phyloP scores from a whole-genome alignment of 2,329 filamentous ascomycete genomes.

The Gaeumannomyces tritici region DNA sequence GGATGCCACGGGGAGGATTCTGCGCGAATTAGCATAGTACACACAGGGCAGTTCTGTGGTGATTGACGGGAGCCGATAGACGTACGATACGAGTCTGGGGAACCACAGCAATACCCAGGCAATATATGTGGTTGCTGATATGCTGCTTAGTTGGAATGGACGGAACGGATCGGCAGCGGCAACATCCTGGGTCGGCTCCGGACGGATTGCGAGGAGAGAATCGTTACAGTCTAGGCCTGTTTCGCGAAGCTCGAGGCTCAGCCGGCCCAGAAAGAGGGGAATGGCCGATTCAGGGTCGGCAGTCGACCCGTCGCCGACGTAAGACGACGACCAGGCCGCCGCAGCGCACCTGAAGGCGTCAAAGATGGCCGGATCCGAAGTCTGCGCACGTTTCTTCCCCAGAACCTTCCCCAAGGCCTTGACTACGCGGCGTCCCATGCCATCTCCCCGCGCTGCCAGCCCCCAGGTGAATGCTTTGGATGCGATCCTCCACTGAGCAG shows the following conservation, averaged over 20 bases:
- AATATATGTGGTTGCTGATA: slow-evolving; percentile 1
- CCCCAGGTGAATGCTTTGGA: slow-evolving; percentile 16
- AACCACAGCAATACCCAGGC: background rate
- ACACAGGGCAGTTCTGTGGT: background rate
- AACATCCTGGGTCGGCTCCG: too few relatives aligned
- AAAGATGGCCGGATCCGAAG: slow-evolving; percentile 12
- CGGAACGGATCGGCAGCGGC: background rate
- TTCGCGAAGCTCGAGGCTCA: slow-evolving; percentile 9
- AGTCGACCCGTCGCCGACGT: slow-evolving; percentile 13
- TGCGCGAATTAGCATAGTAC: background rate
- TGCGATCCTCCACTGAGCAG: slow-evolving; percentile 14
- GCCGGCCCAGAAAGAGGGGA: slow-evolving; percentile 15
- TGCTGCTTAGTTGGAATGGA: background rate
- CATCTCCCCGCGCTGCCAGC: slow-evolving; percentile 8
- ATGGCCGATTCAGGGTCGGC: slow-evolving; percentile 15
- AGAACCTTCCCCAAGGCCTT: slow-evolving; percentile 12
- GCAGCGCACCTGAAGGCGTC: slow-evolving; percentile 21
- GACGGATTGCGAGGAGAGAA: background rate
- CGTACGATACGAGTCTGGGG: background rate
- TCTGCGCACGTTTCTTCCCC: slow-evolving; percentile 9
- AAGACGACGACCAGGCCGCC: slow-evolving; percentile 18
- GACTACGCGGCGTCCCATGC: background rate
- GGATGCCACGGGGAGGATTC: background rate
- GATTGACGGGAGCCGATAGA: background rate
- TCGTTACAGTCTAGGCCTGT: background rate